Conservation (phyloP, 306 rosid species). For the Sicyos edulis region DNA sequence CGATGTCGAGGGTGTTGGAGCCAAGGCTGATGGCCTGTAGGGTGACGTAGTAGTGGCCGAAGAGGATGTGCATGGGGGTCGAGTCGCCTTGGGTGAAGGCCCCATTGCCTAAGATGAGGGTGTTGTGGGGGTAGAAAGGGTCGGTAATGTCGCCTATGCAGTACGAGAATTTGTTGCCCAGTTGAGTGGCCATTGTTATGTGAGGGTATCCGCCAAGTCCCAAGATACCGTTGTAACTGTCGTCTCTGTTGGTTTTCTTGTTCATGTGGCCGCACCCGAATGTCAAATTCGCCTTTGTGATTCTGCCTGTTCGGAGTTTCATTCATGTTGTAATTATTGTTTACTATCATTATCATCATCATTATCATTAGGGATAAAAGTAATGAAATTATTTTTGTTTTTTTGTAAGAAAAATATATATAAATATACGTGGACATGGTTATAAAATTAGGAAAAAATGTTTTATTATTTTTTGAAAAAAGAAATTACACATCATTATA, state of each 20-base stretch:
- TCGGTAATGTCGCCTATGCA: constrained; percentile 18
- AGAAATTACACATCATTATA: no score
- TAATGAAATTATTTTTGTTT: no score
- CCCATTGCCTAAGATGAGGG: neutral
- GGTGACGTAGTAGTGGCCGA: constrained; percentile 14
- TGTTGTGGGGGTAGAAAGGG: constrained; percentile 11
- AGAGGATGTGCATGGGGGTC: neutral
- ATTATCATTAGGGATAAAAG: no score
- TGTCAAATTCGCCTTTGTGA: neutral
- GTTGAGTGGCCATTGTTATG: constrained; percentile 10
- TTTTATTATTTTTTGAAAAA: no score
- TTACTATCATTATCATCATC: no score
- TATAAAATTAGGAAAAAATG: no score
- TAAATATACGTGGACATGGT: no score
- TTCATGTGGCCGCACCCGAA: constrained; percentile 18
- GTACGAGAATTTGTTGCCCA: constrained; percentile 19
- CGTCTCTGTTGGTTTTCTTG: neutral
- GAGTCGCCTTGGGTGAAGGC: constrained; percentile 15
- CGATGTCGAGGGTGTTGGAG: neutral
- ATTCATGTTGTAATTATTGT: no score
- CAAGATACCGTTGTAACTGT: constrained; percentile 7
- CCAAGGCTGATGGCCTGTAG: constrained; percentile 4
- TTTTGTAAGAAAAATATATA: no score
- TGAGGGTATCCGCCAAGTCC: constrained; percentile 9
- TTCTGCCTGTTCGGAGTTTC: constrained; percentile 6